phyloP scores from a whole-genome alignment of 2,329 filamentous ascomycete species.

The Onygenales sp. region DNA sequence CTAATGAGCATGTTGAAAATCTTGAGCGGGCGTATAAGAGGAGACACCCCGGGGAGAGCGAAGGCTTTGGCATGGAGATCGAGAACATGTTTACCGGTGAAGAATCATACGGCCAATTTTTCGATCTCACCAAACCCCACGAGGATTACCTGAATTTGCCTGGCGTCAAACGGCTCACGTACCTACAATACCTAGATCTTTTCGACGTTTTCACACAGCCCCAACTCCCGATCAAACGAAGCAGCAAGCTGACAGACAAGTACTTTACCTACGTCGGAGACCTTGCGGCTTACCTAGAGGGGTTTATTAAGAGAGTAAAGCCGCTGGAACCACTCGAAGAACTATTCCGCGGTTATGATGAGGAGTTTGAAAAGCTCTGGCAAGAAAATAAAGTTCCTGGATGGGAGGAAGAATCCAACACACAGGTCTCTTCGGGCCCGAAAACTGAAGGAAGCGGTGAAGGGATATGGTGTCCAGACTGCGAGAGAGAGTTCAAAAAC shows the following conservation, averaged over 20 bases:
- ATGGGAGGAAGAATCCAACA: constrained; percentile 54
- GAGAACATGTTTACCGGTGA: constrained; percentile 94
- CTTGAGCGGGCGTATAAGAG: constrained; percentile 85
- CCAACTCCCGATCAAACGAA: constrained; percentile 62
- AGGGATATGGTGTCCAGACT: constrained; percentile 81
- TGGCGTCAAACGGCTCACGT: constrained; percentile 72
- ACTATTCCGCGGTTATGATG: constrained; percentile 64
- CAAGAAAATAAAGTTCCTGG: constrained; percentile 66
- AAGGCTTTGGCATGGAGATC: constrained; percentile 57
- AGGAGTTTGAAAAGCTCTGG: constrained; percentile 80
- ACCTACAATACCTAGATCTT: constrained; percentile 83
- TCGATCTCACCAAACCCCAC: constrained; percentile 76
- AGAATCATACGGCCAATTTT: constrained; percentile 84
- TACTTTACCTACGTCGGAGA: constrained; percentile 85
- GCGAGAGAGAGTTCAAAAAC: constrained; percentile 91
- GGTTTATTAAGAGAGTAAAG: constrained; percentile 72
- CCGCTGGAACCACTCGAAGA: constrained; percentile 80
- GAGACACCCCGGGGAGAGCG: constrained; percentile 54
- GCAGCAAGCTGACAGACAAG: constrained; percentile 80
- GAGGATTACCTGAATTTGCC: constrained; percentile 86
- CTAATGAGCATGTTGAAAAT: constrained; percentile 91
- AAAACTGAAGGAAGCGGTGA: constrained; percentile 50
- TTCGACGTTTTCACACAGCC: constrained; percentile 81
- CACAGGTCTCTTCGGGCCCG: constrained; percentile 32
- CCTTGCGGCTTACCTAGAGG: constrained; percentile 73